Conservation (phyloP, 2,329 filamentous ascomycete genomes). For the Colletotrichum sp. region DNA sequence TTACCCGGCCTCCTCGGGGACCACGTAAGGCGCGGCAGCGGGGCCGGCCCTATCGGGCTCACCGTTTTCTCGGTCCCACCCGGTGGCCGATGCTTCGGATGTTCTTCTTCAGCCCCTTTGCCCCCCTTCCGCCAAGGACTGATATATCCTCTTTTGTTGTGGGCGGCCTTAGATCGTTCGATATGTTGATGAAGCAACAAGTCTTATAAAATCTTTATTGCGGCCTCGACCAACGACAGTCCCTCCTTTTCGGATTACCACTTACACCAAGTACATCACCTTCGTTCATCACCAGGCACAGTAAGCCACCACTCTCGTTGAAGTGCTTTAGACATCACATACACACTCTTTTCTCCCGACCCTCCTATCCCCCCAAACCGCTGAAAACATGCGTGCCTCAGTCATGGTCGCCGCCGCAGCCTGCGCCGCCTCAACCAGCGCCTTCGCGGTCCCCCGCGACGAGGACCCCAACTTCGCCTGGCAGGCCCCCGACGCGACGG, state of each 20-base stretch:
- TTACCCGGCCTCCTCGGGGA: background rate
- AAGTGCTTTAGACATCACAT: background rate
- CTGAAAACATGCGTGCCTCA: conserved; percentile 2
- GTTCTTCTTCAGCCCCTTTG: background rate
- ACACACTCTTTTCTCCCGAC: background rate
- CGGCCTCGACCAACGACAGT: background rate
- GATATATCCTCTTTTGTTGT: background rate
- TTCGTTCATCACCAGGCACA: background rate
- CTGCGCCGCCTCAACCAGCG: background rate
- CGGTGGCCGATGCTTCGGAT: background rate
- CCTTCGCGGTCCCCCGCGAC: background rate
- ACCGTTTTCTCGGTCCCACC: background rate
- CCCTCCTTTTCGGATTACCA: background rate
- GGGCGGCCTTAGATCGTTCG: background rate
- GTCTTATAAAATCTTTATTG: background rate
- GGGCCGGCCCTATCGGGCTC: conserved; percentile 3
- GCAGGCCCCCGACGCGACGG: background rate
- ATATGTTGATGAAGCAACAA: background rate
- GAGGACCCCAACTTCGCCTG: background rate
- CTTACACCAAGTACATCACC: background rate
- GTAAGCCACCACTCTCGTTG: background rate
- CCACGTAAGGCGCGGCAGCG: background rate
- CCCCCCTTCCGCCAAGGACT: background rate
- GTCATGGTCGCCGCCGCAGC: conserved; percentile 9
- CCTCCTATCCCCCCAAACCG: background rate